phyloP scores from a whole-genome alignment of 164 flowering plant species.

The Vitis cinerea region DNA sequence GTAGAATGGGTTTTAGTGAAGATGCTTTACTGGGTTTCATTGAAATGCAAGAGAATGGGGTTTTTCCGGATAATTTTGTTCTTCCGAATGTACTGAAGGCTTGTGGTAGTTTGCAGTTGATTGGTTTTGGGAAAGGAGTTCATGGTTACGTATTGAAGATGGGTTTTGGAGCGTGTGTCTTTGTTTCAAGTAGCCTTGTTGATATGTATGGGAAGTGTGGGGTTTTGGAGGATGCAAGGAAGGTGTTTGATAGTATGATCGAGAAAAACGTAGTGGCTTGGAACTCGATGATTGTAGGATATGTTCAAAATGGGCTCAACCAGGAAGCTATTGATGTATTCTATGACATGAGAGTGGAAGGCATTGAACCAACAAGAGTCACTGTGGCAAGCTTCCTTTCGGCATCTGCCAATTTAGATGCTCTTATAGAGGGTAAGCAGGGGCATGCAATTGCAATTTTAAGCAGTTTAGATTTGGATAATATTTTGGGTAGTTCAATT shows the following conservation, averaged over 20 bases:
- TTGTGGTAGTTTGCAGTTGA: conserved; percentile 49
- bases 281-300: conserved; percentile 70
- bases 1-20: conserved; percentile 45
- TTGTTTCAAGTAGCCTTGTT: conserved; percentile 62
- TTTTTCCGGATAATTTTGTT: conserved; percentile 64
- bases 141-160: conserved; percentile 70
- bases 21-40: conserved; percentile 46
- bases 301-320: conserved; percentile 63
- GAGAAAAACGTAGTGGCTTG: conserved; percentile 62
- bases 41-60: conserved; percentile 53
- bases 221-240: conserved; percentile 47
- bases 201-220: conserved; percentile 90
- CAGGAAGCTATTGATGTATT: conserved; percentile 56
- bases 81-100: conserved; percentile 69
- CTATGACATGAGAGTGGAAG: conserved; percentile 63
- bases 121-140: conserved; percentile 58
- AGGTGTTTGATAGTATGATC: conserved; percentile 55
- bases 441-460: conserved; percentile 64
- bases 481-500: conserved; percentile 62
- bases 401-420: conserved; percentile 63
- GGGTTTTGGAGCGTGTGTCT: conserved; percentile 58
- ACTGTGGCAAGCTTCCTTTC: conserved; percentile 60
- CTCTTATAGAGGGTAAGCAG: conserved; percentile 69
- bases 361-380: conserved; percentile 57
- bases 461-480: conserved; percentile 50